phyloP scores from a whole-genome alignment of 2,329 filamentous ascomycete genomes.

The Phialocephala subalpina region DNA sequence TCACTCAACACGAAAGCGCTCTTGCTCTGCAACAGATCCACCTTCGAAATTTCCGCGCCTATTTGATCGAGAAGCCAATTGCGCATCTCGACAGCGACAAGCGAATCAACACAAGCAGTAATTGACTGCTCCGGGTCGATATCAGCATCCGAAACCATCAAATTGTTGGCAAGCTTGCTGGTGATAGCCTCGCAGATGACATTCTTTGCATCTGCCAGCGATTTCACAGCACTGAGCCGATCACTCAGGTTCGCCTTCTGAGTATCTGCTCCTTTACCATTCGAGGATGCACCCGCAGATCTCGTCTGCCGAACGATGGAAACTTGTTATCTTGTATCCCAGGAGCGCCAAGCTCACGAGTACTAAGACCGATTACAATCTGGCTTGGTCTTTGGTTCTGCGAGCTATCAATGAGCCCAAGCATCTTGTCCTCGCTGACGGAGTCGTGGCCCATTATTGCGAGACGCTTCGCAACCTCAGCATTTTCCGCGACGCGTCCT shows the following conservation, averaged over 20 bases:
- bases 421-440: too few relatives aligned
- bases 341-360: not conserved
- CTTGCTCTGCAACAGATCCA: not conserved
- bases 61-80: not conserved
- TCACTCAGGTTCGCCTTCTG: not conserved
- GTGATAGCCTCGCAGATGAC: not conserved
- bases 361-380: not conserved
- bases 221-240: not conserved
- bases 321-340: not conserved
- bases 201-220: not conserved
- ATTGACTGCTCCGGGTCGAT: not conserved
- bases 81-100: not conserved
- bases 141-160: not conserved
- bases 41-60: not conserved
- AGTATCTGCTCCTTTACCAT: not conserved
- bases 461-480: too few relatives aligned
- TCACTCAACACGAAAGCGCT: not conserved
- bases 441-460: too few relatives aligned
- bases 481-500: too few relatives aligned
- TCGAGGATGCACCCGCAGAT: not conserved
- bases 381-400: too few relatives aligned
- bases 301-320: not conserved
- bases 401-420: too few relatives aligned
- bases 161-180: not conserved
- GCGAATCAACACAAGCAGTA: not conserved